Evolutionary conservation across 192 early-diverging fungal genomes (phyloP), one percentile per base, ranked within the genome.

Genomic region (Backusella australiensis): DNA sequence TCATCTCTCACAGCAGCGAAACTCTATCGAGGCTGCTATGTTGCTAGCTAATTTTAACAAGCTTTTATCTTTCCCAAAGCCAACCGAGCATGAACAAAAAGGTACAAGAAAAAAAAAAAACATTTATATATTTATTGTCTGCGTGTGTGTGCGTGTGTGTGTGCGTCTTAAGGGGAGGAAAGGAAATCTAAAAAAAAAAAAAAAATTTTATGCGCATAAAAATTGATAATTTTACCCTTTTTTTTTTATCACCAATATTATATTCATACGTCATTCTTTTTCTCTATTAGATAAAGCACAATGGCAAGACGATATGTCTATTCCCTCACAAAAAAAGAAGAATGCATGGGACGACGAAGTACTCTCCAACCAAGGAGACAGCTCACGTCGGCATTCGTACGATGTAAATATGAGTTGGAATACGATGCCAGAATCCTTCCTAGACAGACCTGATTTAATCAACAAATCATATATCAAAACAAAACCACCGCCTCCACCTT

Each of bases 21-120:
- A 80, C 49, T 80, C 79, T 15, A 80, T 80, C 68, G 79, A 80
- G 72, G 79, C 79, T 21, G 79, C 79, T 41, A 80, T 80, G 79
- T 49, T 80, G 17, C 34, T 80, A 8, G 79, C 79, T 26, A 80
- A 75, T 38, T 80, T 80, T 71, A 80, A 75, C 19, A 67, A 74
- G 4, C 53, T 72, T 4, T 71, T 69, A 6, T 67, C 79, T 26
- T 59, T 59, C 9, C 53, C 53, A 59, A 59, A 59, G 4, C 53
- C 53, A 6, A 59, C 23, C 9, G 53, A 59, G 26, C n/a, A 26
- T 11, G 67, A 73, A 35, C 72, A 38, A 35, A 69, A 53, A 52
- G 69, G 52, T 75, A 69, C 29, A 42, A 49, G 15, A n/a, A 15
- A 17, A 49, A 49, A 49, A 49, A 7, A n/a, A 53, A 53, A 21